These are phyloP conservation scores for Plectranthus barbatus DNA, from an alignment of 257 asterid genomes.

Conservation along the genomic window DNA sequence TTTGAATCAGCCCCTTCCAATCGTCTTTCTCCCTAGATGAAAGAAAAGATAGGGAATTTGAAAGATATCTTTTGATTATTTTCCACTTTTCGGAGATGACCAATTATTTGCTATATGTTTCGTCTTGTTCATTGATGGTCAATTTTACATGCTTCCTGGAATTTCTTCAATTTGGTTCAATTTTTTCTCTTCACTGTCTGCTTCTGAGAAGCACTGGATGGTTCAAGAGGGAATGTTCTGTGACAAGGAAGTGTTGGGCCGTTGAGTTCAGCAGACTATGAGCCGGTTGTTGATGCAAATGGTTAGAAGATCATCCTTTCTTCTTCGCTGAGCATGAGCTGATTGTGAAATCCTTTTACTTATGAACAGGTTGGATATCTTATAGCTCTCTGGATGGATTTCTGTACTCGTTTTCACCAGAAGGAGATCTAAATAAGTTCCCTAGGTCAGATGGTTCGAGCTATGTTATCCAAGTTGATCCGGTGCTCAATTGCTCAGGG, in stretches of 20 bases:
- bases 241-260: slow-evolving; percentile 80
- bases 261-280: slow-evolving; percentile 52
- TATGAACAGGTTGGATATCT: slow-evolving; percentile 83
- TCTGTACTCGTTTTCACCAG: slow-evolving; percentile 78
- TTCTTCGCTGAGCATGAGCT: too few relatives aligned
- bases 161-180: not conserved
- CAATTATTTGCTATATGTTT: not conserved
- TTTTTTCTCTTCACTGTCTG: not conserved
- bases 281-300: slow-evolving; percentile 69
- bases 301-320: slow-evolving; percentile 30
- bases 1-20: too few relatives aligned
- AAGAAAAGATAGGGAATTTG: too few relatives aligned
- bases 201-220: slow-evolving; percentile 62
- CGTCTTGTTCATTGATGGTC: not conserved
- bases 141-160: not conserved
- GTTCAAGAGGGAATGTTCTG: slow-evolving; percentile 49
- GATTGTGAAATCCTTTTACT: not conserved
- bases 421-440: slow-evolving; percentile 51
- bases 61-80: not conserved
- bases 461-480: slow-evolving; percentile 65
- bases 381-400: slow-evolving; percentile 84
- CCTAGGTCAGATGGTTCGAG: slow-evolving; percentile 33
- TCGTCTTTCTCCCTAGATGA: too few relatives aligned
- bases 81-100: not conserved
- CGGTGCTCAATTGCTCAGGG: slow-evolving; percentile 80